Percentiles rank a stretch among this genome's conserved stretches.
phyloP scores from a whole-genome alignment of 768 basidiomycete species.

The Coprinopsis marcescibilis region DNA sequence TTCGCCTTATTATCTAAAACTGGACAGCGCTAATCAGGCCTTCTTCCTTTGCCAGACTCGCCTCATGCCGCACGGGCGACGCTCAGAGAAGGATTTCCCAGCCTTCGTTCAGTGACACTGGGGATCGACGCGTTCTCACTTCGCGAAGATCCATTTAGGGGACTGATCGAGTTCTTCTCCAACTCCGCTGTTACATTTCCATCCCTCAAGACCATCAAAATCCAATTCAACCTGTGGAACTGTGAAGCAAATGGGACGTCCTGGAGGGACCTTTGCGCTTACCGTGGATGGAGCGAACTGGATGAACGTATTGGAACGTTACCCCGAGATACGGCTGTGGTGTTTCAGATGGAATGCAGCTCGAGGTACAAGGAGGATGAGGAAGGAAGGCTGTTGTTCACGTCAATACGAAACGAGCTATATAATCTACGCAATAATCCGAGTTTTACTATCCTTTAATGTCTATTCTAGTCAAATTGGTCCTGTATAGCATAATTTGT shows the following conservation, averaged over 20 bases:
- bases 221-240: slow-evolving; percentile 7
- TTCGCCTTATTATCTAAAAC: no score
- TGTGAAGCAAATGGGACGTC: slow-evolving; percentile 3
- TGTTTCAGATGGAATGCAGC: slow-evolving; percentile 7
- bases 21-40: no score
- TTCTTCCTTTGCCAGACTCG: background rate
- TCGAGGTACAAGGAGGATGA: slow-evolving; percentile 1
- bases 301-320: background rate
- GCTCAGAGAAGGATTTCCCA: slow-evolving; percentile 1
- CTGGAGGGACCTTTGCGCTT: slow-evolving; percentile 3
- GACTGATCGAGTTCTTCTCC: slow-evolving; percentile 4
- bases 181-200: background rate
- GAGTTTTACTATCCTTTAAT: slow-evolving; percentile 4
- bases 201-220: slow-evolving; percentile 4
- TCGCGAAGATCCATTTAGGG: slow-evolving; percentile 6
- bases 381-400: background rate
- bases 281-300: slow-evolving; percentile 8
- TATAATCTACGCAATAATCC: slow-evolving; percentile 2
- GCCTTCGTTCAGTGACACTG: slow-evolving; percentile 4
- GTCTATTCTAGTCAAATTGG: background rate
- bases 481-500: no score
- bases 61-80: background rate
- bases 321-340: background rate
- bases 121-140: slow-evolving; percentile 3
- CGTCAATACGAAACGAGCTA: slow-evolving; percentile 1